These are phyloP conservation scores for Stentor roeselii DNA, from an alignment of 73 alveolate genomes.

Conservation along the genomic window DNA sequence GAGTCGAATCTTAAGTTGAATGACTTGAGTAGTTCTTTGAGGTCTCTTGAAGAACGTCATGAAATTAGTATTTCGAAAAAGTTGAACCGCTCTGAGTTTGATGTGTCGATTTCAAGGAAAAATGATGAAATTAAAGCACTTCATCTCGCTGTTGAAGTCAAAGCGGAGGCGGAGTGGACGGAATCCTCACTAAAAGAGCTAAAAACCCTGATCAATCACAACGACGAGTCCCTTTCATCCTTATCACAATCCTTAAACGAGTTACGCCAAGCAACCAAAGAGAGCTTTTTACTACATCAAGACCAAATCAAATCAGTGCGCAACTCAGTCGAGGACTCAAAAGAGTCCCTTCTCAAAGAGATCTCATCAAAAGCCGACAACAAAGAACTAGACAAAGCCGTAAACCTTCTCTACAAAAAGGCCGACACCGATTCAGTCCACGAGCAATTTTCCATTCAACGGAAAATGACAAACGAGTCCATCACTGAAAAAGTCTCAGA, in stretches of 20 bases:
- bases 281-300: background rate
- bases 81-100: background rate
- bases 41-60: background rate
- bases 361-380: background rate
- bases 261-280: background rate
- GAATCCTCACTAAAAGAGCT: background rate
- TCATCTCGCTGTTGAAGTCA: background rate
- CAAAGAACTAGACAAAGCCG: constrained; percentile 3
- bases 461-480: background rate
- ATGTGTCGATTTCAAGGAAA: background rate
- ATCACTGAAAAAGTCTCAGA: background rate
- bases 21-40: background rate
- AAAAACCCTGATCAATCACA: background rate
- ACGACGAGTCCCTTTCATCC: background rate
- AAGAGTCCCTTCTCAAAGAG: background rate
- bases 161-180: constrained; percentile 16
- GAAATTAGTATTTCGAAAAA: background rate
- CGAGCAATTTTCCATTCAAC: background rate
- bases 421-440: constrained; percentile 10
- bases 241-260: background rate
- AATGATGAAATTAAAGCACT: background rate
- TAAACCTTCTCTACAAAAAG: background rate
- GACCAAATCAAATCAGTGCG: background rate
- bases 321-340: background rate
- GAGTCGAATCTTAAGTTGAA: background rate